phyloP scores from a whole-genome alignment of 768 basidiomycete genomes.

The Leccinum obscurum region DNA sequence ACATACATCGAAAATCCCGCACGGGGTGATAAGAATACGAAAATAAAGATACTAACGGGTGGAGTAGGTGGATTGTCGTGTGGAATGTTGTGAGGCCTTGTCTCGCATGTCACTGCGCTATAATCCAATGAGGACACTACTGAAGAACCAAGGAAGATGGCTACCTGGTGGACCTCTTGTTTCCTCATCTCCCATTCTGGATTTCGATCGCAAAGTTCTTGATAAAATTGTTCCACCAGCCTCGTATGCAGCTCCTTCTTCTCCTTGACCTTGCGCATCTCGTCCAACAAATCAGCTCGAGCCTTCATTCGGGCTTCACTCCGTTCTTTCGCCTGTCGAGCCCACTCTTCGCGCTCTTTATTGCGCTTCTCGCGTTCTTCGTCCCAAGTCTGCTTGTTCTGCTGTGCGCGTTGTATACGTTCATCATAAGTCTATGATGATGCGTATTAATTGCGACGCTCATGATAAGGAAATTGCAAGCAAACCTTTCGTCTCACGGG shows the following conservation, averaged over 20 bases:
- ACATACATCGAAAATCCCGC: conserved; percentile 23
- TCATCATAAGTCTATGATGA: conserved; percentile 47
- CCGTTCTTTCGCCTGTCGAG: conserved; percentile 46
- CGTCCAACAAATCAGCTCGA: conserved; percentile 38
- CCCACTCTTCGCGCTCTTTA: conserved; percentile 57
- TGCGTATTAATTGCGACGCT: not conserved
- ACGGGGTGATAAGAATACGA: conserved; percentile 31
- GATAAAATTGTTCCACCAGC: conserved; percentile 54
- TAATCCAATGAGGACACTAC: conserved; percentile 12
- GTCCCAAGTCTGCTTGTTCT: conserved; percentile 29
- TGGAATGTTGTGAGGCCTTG: conserved; percentile 22
- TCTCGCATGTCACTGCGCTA: conserved; percentile 34
- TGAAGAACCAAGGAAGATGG: conserved; percentile 12
- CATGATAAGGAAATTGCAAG: not conserved
- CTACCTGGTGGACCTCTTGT: conserved; percentile 51
- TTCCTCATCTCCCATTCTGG: conserved; percentile 65
- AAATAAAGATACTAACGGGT: conserved; percentile 24
- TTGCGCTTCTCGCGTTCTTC: conserved; percentile 43
- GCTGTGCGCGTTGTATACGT: conserved; percentile 33
- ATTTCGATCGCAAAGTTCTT: conserved; percentile 52
- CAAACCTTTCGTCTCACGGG: conserved; percentile 53
- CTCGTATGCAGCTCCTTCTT: conserved; percentile 40
- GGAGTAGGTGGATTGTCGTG: conserved; percentile 12
- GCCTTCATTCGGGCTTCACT: conserved; percentile 51
- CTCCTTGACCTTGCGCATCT: conserved; percentile 41